Evolutionary conservation across 768 basidiomycete species (phyloP).

Genomic region (Favolaschia claudopus): DNA sequence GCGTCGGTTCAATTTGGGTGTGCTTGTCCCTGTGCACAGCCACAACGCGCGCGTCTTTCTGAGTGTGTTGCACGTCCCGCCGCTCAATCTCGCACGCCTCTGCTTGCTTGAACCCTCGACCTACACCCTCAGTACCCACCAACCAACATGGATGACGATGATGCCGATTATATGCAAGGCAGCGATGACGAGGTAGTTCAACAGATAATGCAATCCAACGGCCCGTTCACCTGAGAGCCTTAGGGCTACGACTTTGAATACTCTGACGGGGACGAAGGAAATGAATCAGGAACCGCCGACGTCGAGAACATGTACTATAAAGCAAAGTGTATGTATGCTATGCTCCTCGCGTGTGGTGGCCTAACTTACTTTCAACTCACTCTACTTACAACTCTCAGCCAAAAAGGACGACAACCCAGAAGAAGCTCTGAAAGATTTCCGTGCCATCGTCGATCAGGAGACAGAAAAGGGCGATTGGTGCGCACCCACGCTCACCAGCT

Average conservation of each 20-base stretch:
- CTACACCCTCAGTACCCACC: background rate
- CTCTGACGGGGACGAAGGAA: slow-evolving; percentile 87
- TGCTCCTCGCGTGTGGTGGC: too few species aligned
- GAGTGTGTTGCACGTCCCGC: too few species aligned
- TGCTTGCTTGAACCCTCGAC: background rate
- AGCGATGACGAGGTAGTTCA: slow-evolving; percentile 86
- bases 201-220: background rate
- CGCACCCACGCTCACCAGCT: slow-evolving; percentile 28
- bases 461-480: slow-evolving; percentile 95
- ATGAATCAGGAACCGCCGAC: slow-evolving; percentile 83
- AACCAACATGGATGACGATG: slow-evolving; percentile 88
- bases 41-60: too few species aligned
- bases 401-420: slow-evolving; percentile 96
- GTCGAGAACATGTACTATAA: slow-evolving; percentile 99
- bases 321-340: slow-evolving; percentile 80
- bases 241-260: slow-evolving; percentile 98
- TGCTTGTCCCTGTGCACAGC: background rate
- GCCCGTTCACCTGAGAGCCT: slow-evolving; percentile 10
- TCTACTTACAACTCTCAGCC: too few species aligned
- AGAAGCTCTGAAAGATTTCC: slow-evolving; percentile 89
- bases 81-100: background rate
- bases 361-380: too few species aligned
- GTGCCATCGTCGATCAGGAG: slow-evolving; percentile 88
- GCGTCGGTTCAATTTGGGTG: slow-evolving; percentile 2
- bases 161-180: slow-evolving; percentile 94